Conservation (phyloP, 2,329 filamentous ascomycete species). For the Fusarium brevicatenulatum region DNA sequence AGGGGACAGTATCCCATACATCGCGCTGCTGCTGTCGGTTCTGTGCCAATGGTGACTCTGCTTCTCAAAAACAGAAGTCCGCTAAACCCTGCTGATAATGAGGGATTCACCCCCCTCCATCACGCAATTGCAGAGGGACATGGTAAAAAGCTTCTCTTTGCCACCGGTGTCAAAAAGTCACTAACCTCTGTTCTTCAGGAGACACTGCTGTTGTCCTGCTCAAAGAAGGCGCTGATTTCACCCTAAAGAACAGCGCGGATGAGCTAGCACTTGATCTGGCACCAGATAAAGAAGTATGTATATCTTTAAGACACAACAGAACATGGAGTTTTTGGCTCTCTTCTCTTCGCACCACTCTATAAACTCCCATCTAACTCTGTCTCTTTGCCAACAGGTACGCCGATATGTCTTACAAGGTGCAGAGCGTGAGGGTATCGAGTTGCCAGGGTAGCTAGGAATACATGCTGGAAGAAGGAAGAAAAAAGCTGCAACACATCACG, state of each 20-base stretch:
- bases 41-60: slow-evolving; percentile 84
- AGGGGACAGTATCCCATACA: slow-evolving; percentile 92
- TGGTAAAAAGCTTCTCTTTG: slow-evolving; percentile 54
- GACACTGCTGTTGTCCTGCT: slow-evolving; percentile 86
- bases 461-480: slow-evolving; percentile 23
- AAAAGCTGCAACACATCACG: slow-evolving; percentile 19
- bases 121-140: slow-evolving; percentile 83
- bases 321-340: background rate
- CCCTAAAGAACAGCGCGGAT: slow-evolving; percentile 79
- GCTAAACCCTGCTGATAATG: slow-evolving; percentile 81
- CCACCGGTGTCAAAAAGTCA: too few relatives aligned
- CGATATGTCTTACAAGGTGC: slow-evolving; percentile 81
- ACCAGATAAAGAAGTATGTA: slow-evolving; percentile 81
- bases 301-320: background rate
- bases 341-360: background rate
- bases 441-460: slow-evolving; percentile 49
- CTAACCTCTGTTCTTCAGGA: slow-evolving; percentile 53
- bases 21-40: slow-evolving; percentile 89
- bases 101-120: slow-evolving; percentile 89
- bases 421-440: slow-evolving; percentile 83
- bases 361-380: slow-evolving; percentile 37
- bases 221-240: slow-evolving; percentile 84
- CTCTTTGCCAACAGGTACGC: slow-evolving; percentile 64
- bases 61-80: slow-evolving; percentile 82
- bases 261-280: slow-evolving; percentile 80